Base-by-base conservation (phyloP, 2,329 filamentous ascomycete species). In the Lojkania enalia region DNA sequence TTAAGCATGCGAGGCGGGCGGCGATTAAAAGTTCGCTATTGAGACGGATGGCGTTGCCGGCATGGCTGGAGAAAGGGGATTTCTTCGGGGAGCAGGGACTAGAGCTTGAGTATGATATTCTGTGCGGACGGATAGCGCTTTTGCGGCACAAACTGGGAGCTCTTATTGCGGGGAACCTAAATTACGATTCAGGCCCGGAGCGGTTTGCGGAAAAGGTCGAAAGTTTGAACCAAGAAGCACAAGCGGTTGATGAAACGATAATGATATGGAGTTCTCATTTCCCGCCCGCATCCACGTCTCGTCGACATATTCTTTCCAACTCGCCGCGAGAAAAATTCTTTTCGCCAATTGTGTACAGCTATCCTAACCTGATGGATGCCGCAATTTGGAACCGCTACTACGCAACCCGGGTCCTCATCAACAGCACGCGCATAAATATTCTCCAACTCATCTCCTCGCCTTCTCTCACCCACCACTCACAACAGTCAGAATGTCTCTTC, bases 21-120 rank as follows among this genome's bases (percentile, higher is more conserved):
- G 30, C 64, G 43, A 54, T 69, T 37, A 57, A 52, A 33, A 58
- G 52, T 13, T 32, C 46, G 31, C 36, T 67, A 13, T 44, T 67
- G 11, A 49, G 61, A 32, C 53, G 51, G 18, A 32, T 49, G 15
- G 15, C 39, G 5, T 32, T 69, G 38, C 66, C 65, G 15, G 49
- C 47, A 11, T 69, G 66, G 66, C 52, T 68, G 11, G 11, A 44
- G 13, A 53, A 67, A 21, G 65, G 65, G 5, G 32, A 21, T 6
- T n/a, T 6, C 4, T 69, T 63, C 48, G 61, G 63, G 33, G 66
- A 69, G 44, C 13, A 39, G n/a, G 56, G 52, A 4, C 30, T 56
- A n/a, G 63, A 64, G 27, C 48, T 64, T 27, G 55, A 56, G 13
- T 66, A 62, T 46, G 64, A 48, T 16, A 30, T 52, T 64, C 16